Conservation (phyloP, 176 grass and related monocot species). For the Ananas comosus region DNA sequence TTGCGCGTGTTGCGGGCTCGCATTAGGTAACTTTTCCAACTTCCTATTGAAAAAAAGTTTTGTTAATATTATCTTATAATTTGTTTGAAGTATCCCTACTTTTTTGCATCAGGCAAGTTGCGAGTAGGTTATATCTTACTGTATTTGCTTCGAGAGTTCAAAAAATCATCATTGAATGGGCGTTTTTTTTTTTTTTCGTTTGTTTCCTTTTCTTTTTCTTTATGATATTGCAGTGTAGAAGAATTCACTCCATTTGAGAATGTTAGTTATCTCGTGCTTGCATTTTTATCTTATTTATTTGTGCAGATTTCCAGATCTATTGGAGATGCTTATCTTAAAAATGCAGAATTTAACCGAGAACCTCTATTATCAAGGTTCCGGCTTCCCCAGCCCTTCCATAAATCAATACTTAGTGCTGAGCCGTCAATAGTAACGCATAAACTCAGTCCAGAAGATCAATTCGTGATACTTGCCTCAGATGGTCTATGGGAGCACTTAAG, state of each 20-base stretch:
- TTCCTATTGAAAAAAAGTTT: too few relatives aligned
- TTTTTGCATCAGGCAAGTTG: too few relatives aligned
- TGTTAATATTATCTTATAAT: too few relatives aligned
- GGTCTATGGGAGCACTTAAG: slow-evolving; percentile 45
- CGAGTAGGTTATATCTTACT: too few relatives aligned
- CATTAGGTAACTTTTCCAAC: too few relatives aligned
- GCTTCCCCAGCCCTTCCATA: slow-evolving; percentile 25
- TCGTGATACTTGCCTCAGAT: slow-evolving; percentile 55
- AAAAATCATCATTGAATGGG: neutral
- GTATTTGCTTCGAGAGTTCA: too few relatives aligned
- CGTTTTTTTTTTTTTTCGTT: neutral
- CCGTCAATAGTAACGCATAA: slow-evolving; percentile 28
- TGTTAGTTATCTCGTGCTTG: slow-evolving; percentile 10
- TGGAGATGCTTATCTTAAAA: slow-evolving; percentile 44
- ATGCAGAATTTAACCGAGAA: slow-evolving; percentile 35
- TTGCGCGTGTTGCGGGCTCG: too few relatives aligned
- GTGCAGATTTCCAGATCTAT: slow-evolving; percentile 41
- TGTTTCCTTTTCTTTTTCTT: neutral
- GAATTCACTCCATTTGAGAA: neutral
- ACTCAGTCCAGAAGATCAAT: slow-evolving; percentile 34
- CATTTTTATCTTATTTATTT: neutral
- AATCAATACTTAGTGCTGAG: slow-evolving; percentile 39
- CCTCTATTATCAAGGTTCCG: slow-evolving; percentile 29
- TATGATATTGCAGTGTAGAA: neutral
- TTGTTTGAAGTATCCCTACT: too few relatives aligned